Evolutionary conservation across 2,329 filamentous ascomycete species (phyloP).

Genomic region (Aureobasidium lini): DNA sequence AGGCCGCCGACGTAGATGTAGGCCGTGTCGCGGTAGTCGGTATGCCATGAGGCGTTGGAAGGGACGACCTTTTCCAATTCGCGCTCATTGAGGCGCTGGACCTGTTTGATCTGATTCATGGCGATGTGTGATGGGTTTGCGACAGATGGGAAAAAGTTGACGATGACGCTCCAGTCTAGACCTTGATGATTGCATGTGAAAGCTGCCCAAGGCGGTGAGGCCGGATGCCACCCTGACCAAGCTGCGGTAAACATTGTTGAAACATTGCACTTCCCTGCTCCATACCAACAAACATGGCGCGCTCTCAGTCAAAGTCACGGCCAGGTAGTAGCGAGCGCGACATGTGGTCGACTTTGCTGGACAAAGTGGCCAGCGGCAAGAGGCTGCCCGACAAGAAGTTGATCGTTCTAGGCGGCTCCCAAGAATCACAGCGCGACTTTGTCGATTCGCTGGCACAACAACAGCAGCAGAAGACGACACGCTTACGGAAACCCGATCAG

Average conservation of each 20-base stretch:
- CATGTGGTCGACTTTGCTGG: constrained; percentile 90
- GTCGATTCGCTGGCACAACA: constrained; percentile 66
- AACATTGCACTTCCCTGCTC: background rate
- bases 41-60: constrained; percentile 88
- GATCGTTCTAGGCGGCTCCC: constrained; percentile 73
- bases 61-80: constrained; percentile 86
- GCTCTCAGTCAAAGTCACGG: constrained; percentile 3
- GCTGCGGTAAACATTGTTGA: background rate
- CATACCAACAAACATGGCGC: background rate
- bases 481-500: constrained; percentile 2
- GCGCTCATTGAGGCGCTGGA: constrained; percentile 85
- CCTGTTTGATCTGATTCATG: constrained; percentile 93
- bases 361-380: constrained; percentile 83
- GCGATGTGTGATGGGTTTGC: constrained; percentile 20
- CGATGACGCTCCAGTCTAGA: constrained; percentile 4
- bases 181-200: constrained; percentile 8
- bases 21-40: constrained; percentile 94
- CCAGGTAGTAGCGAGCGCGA: constrained; percentile 55
- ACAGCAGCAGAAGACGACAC: constrained; percentile 1
- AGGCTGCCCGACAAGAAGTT: constrained; percentile 86
- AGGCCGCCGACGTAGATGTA: constrained; percentile 95
- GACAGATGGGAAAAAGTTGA: background rate
- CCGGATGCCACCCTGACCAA: background rate
- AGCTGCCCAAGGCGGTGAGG: background rate
- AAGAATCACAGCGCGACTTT: constrained; percentile 78